Evolutionary conservation across 805 yeast genomes (phyloP).

Genomic region (Yarrowia divulgata): DNA sequence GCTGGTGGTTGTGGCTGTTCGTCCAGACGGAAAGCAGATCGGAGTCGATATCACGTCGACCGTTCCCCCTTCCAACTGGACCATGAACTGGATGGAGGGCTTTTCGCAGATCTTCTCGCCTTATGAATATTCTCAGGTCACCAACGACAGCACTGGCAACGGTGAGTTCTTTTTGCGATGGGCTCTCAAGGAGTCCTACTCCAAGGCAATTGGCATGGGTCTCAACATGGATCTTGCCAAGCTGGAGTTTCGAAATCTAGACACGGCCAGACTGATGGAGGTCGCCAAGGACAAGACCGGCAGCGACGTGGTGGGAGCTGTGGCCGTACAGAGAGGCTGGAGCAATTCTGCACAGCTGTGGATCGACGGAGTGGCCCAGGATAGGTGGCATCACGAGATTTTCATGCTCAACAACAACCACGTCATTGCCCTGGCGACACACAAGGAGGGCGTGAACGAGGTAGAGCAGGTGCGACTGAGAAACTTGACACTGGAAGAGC

Average conservation of each 20-base stretch:
- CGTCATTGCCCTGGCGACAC: conserved; percentile 37
- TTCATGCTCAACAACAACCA: conserved; percentile 35
- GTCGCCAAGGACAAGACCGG: conserved; percentile 28
- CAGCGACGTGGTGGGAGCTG: neutral
- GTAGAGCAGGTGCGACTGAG: conserved; percentile 18
- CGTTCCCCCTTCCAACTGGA: conserved; percentile 26
- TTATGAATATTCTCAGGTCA: conserved; percentile 8
- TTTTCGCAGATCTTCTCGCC: conserved; percentile 19
- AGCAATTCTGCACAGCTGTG: conserved; percentile 23
- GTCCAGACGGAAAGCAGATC: conserved; percentile 45
- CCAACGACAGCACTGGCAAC: conserved; percentile 13
- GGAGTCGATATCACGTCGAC: conserved; percentile 60
- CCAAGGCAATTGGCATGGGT: conserved; percentile 73
- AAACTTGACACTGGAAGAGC: conserved; percentile 12
- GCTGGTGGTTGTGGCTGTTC: conserved; percentile 56
- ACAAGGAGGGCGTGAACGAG: conserved; percentile 12
- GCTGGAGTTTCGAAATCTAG: conserved; percentile 48
- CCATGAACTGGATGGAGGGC: conserved; percentile 37
- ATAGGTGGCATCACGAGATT: conserved; percentile 38
- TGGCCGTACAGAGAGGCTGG: conserved; percentile 30
- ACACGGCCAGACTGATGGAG: conserved; percentile 37
- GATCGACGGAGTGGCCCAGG: conserved; percentile 37
- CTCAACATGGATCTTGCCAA: conserved; percentile 51
- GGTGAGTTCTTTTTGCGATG: conserved; percentile 57
- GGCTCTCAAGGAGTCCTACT: conserved; percentile 82